Conservation (phyloP, 202 grass and related monocot genomes). For the Carex sylvatica region DNA sequence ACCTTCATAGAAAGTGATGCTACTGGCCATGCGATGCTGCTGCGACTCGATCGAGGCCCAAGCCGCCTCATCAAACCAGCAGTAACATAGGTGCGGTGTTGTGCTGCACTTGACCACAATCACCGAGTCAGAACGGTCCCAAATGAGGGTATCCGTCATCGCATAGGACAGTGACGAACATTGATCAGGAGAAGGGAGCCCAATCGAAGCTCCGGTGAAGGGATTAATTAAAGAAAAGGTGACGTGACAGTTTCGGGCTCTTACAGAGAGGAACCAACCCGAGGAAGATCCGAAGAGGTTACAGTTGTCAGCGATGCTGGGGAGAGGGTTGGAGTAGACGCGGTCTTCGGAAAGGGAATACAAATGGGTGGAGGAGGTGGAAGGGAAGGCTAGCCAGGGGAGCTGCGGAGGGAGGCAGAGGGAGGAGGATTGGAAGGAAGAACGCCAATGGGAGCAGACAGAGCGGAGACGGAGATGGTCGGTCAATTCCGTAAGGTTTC, state of each 20-base stretch:
- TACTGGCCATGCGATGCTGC: slow-evolving; percentile 25
- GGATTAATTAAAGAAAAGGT: slow-evolving; percentile 46
- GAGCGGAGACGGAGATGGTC: slow-evolving; percentile 57
- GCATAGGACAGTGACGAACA: slow-evolving; percentile 39
- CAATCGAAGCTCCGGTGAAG: slow-evolving; percentile 36
- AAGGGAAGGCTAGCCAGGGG: slow-evolving; percentile 60
- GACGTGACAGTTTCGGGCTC: slow-evolving; percentile 29
- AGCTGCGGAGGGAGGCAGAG: slow-evolving; percentile 31
- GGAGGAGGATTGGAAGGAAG: slow-evolving; percentile 29
- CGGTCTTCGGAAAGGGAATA: slow-evolving; percentile 52
- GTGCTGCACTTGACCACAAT: slow-evolving; percentile 45
- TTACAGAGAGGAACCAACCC: slow-evolving; percentile 43
- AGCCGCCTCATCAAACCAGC: slow-evolving; percentile 22
- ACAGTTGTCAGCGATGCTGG: neutral
- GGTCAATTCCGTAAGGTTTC: slow-evolving; percentile 44
- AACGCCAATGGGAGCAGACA: slow-evolving; percentile 63
- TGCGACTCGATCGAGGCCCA: slow-evolving; percentile 42
- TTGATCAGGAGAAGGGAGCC: slow-evolving; percentile 38
- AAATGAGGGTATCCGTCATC: slow-evolving; percentile 49
- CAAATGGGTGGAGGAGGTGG: slow-evolving; percentile 45
- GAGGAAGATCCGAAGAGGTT: slow-evolving; percentile 26
- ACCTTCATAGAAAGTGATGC: slow-evolving; percentile 50
- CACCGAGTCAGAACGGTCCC: slow-evolving; percentile 52
- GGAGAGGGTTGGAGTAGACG: slow-evolving; percentile 44
- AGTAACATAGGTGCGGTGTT: slow-evolving; percentile 37